Evolutionary conservation across 2,329 filamentous ascomycete species (phyloP), one percentile per base, ranked within the genome.

Genomic region (Coniochaeta pulveracea): DNA sequence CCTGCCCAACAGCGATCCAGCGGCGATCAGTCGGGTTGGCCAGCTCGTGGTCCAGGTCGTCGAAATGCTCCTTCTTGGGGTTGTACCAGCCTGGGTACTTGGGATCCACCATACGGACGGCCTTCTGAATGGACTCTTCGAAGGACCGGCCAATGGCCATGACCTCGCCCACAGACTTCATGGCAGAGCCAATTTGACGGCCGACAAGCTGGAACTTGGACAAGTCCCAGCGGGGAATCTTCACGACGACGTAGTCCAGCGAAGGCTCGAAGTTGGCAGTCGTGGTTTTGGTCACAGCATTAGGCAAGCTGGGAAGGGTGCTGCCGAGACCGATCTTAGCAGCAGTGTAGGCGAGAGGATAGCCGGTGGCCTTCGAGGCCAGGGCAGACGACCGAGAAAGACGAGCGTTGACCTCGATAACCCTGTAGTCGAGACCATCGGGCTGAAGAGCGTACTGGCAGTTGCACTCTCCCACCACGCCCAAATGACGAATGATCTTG

Each of bases 61-160:
- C 86, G 47, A 96, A 96, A 53, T 89, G 80, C 58, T 89, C 89
- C 37, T 86, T 89, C 65, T 96, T 86, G 69, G 96, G 30, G 22
- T 33, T 33, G 22, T 33, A 33, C 30, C 30, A 93, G 45, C 91
- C 91, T 43, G 89, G 63, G 55, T 84, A 96, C 49, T 73, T 76
- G 45, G 91, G 89, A 55, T 98, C 91, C 43, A 98, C 89, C 64
- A 94, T 85, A 39, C 91, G 85, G 53, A 95, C 93, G 41, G 91
- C 91, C 69, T 98, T 98, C 61, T 98, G 91, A 67, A 98, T 93
- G 11, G 86, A 93, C 64, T 98, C 91, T 62, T 98, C 91, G 49
- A 96, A 98, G 19, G 91, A 96, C 58, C 91, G 80, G 45, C 91
- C 91, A 50, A 98, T 96, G 43, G 91, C 91, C 91, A 98, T 98